Conservation (phyloP, 768 basidiomycete genomes). For the Lactifluus subvellereus region DNA sequence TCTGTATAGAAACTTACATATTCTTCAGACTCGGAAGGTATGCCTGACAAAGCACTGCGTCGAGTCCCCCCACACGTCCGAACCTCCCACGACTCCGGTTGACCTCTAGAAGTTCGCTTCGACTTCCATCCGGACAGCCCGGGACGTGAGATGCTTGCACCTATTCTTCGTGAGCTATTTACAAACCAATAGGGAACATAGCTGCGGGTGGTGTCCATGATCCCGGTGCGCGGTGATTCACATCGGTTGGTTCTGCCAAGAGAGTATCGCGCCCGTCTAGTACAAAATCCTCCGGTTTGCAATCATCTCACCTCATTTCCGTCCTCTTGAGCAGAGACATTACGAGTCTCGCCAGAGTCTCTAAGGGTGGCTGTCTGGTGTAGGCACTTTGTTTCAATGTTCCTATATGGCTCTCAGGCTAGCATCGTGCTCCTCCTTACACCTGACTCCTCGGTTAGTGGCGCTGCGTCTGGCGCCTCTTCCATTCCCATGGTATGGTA, state of each 20-base stretch:
- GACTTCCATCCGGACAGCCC: not conserved
- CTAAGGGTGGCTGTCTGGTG: not conserved
- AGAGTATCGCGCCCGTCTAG: not conserved
- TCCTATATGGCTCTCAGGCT: not conserved
- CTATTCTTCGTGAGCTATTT: not conserved
- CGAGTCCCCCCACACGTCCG: not conserved
- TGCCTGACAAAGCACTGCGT: not conserved
- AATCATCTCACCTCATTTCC: not conserved
- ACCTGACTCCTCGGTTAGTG: not conserved
- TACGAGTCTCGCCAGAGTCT: not conserved
- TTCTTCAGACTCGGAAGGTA: not conserved
- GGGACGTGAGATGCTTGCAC: not conserved
- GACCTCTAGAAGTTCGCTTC: not conserved
- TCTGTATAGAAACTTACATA: not conserved
- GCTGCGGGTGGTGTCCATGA: not conserved
- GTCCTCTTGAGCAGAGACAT: not conserved
- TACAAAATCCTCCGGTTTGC: not conserved
- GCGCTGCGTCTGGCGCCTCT: constrained; percentile 32
- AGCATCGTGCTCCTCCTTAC: not conserved
- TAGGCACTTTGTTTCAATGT: not conserved
- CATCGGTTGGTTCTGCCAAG: not conserved
- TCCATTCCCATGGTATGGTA: constrained; percentile 48
- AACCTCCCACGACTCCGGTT: constrained; percentile 1
- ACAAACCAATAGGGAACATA: not conserved
- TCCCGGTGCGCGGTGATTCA: constrained; percentile 9